phyloP scores from a whole-genome alignment of 2,329 filamentous ascomycete species.

The Aspergillus sclerotialis region DNA sequence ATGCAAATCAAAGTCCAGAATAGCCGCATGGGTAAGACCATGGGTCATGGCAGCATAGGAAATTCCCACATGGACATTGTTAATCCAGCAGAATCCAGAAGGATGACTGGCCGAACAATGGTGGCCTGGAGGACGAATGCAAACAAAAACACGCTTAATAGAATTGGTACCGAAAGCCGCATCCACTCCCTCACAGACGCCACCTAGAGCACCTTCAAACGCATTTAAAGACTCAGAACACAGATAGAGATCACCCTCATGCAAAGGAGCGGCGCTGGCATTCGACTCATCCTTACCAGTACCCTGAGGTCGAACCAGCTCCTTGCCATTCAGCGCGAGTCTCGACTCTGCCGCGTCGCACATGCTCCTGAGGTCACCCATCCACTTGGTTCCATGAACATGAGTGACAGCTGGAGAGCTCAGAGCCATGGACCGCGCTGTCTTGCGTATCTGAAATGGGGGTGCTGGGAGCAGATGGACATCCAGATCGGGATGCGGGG shows the following conservation, averaged over 20 bases:
- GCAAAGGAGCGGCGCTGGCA: slow-evolving; percentile 50
- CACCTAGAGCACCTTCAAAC: slow-evolving; percentile 84
- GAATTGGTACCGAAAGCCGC: slow-evolving; percentile 62
- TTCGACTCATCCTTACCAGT: slow-evolving; percentile 35
- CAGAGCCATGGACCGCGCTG: slow-evolving; percentile 63
- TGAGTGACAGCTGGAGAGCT: slow-evolving; percentile 73
- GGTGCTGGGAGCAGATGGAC: slow-evolving; percentile 50
- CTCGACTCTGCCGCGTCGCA: slow-evolving; percentile 73
- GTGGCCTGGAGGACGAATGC: slow-evolving; percentile 86
- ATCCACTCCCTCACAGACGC: slow-evolving; percentile 89
- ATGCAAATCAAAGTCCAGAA: slow-evolving; percentile 86
- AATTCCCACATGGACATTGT: slow-evolving; percentile 96
- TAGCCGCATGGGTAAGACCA: slow-evolving; percentile 86
- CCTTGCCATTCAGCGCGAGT: slow-evolving; percentile 68
- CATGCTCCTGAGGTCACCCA: slow-evolving; percentile 82
- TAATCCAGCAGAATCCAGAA: slow-evolving; percentile 97
- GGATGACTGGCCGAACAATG: slow-evolving; percentile 87
- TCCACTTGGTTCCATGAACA: slow-evolving; percentile 87
- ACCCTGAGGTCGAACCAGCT: slow-evolving; percentile 58
- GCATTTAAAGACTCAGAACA: slow-evolving; percentile 79
- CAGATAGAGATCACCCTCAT: slow-evolving; percentile 86
- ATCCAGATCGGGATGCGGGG: slow-evolving; percentile 58
- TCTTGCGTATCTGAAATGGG: slow-evolving; percentile 82
- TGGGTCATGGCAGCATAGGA: slow-evolving; percentile 79
- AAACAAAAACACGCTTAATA: slow-evolving; percentile 78